Evolutionary conservation across 2,329 filamentous ascomycete species (phyloP).

Genomic region (Monosporascus sp.): DNA sequence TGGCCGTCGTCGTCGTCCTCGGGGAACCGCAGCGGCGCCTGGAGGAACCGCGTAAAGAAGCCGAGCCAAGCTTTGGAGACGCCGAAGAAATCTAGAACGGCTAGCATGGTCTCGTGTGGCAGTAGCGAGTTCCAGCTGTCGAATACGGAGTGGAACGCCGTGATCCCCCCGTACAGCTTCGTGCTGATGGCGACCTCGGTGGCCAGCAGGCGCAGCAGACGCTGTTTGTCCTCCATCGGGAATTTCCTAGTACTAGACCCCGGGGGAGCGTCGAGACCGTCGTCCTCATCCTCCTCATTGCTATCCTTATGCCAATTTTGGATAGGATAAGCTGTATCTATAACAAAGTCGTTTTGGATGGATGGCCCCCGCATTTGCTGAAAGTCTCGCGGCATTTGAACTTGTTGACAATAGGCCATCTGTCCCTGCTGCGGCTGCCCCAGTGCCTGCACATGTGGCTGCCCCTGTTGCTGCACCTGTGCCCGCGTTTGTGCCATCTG

Average conservation of each 20-base stretch:
- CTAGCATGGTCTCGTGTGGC: slow-evolving; percentile 37
- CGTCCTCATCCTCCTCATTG: slow-evolving; percentile 17
- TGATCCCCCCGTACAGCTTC: slow-evolving; percentile 18
- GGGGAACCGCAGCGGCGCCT: slow-evolving; percentile 38
- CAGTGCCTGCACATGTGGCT: too few species aligned
- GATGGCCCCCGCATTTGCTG: too few species aligned
- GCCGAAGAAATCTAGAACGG: slow-evolving; percentile 38
- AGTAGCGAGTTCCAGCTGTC: slow-evolving; percentile 37
- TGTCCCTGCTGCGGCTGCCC: too few species aligned
- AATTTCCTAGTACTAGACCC: not conserved
- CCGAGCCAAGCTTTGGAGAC: slow-evolving; percentile 34
- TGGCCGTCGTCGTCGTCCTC: slow-evolving; percentile 24
- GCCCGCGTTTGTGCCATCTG: too few species aligned
- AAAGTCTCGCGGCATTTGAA: too few species aligned
- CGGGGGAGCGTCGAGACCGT: slow-evolving; percentile 1
- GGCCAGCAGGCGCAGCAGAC: slow-evolving; percentile 32
- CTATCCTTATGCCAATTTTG: slow-evolving; percentile 11
- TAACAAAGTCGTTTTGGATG: too few species aligned
- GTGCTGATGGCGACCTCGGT: slow-evolving; percentile 30
- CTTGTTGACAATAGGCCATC: too few species aligned
- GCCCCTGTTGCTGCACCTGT: too few species aligned
- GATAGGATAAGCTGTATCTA: too few species aligned
- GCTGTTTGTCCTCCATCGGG: slow-evolving; percentile 26
- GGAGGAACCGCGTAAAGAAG: slow-evolving; percentile 40
- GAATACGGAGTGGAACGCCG: slow-evolving; percentile 36